Conservation (phyloP, 169 alveolate genomes). For the Plasmodium inui region DNA sequence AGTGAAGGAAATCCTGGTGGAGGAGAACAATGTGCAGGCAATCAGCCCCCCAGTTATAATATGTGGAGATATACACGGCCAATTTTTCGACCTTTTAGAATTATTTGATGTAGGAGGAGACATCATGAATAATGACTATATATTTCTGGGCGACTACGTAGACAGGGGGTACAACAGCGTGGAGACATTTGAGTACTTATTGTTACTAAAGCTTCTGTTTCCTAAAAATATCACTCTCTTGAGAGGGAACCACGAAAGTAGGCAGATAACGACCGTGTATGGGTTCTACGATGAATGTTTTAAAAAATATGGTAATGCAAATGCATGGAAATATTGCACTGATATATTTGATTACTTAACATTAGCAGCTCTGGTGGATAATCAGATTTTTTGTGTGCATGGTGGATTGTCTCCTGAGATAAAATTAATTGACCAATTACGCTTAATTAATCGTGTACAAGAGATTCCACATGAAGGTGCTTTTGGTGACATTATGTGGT, state of each 20-base stretch:
- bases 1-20: constrained; percentile 97
- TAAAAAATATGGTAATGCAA: constrained; percentile 98
- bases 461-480: constrained; percentile 99
- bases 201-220: constrained; percentile 96
- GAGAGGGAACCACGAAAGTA: constrained; percentile 99
- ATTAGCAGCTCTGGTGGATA: constrained; percentile 97
- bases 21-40: constrained; percentile 96
- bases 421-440: constrained; percentile 94
- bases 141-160: constrained; percentile 99
- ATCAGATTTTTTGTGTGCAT: constrained; percentile 96
- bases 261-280: constrained; percentile 98
- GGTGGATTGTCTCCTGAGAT: constrained; percentile 99
- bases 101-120: constrained; percentile 91
- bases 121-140: constrained; percentile 93
- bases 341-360: constrained; percentile 98
- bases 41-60: constrained; percentile 98
- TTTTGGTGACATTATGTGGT: constrained; percentile 99
- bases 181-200: constrained; percentile 97
- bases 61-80: constrained; percentile 98
- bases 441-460: constrained; percentile 93
- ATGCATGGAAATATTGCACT: constrained; percentile 98
- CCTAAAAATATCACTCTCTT: constrained; percentile 97
- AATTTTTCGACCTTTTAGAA: constrained; percentile 95
- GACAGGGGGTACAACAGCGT: constrained; percentile 99
- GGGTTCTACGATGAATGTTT: constrained; percentile 99